Conservation (phyloP, 164 flowering plant genomes). For the Kingdonia uniflora region DNA sequence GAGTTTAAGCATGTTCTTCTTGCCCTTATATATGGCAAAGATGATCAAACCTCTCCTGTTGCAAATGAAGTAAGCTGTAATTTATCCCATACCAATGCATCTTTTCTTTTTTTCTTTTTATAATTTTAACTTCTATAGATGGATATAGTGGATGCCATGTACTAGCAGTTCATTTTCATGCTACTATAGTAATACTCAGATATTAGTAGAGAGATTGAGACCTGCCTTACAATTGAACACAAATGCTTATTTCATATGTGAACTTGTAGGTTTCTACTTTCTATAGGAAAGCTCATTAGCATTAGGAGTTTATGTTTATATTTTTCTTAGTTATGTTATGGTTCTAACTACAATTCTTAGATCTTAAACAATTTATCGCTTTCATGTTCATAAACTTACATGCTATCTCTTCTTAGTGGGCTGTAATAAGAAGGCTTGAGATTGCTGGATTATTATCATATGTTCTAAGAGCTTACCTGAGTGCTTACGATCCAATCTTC, state of each 20-base stretch:
- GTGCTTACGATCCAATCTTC: slow-evolving; percentile 88
- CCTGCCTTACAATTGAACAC: too few species aligned
- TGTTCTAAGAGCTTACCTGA: slow-evolving; percentile 72
- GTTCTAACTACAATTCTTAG: background rate
- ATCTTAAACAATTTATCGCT: background rate
- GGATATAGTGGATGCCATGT: too few species aligned
- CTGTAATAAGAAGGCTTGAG: slow-evolving; percentile 71
- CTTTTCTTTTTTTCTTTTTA: too few species aligned
- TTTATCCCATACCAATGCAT: background rate
- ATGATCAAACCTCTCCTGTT: slow-evolving; percentile 83
- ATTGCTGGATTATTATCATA: slow-evolving; percentile 82
- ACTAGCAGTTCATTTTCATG: too few species aligned
- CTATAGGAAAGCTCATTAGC: too few species aligned
- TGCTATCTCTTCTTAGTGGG: slow-evolving; percentile 65
- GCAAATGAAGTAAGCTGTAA: slow-evolving; percentile 57
- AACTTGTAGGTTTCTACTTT: too few species aligned
- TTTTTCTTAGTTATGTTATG: too few species aligned
- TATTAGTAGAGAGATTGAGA: too few species aligned
- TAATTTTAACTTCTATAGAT: too few species aligned
- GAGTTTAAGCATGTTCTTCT: slow-evolving; percentile 97
- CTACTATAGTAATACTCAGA: too few species aligned
- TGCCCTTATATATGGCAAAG: slow-evolving; percentile 88
- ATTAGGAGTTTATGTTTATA: too few species aligned
- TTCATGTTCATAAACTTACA: background rate
- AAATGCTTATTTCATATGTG: too few species aligned